Evolutionary conservation across 2,329 filamentous ascomycete species (phyloP).

Genomic region (Xylariomycetidae sp.): DNA sequence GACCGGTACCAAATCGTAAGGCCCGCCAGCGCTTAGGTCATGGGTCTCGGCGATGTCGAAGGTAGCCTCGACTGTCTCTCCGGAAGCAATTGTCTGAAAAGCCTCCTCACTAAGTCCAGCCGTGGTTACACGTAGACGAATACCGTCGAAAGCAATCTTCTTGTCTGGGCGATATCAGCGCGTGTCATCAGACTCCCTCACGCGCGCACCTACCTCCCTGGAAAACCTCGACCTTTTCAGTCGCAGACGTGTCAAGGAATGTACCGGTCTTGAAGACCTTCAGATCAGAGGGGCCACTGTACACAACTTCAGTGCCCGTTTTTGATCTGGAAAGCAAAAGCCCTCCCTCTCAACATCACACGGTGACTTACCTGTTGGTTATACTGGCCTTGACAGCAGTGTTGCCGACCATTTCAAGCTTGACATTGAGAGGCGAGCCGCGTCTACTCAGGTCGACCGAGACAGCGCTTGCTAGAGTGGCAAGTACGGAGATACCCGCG

Average conservation of each 20-base stretch:
- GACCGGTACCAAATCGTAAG: constrained; percentile 48
- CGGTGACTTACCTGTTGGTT: constrained; percentile 36
- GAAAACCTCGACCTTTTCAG: constrained; percentile 47
- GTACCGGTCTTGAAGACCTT: constrained; percentile 48
- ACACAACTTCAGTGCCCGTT: constrained; percentile 36
- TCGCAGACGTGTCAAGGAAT: constrained; percentile 42
- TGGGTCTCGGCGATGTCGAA: constrained; percentile 53
- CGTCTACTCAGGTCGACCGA: constrained; percentile 25
- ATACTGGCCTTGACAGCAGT: constrained; percentile 45
- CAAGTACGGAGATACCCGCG: constrained; percentile 26
- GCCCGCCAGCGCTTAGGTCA: constrained; percentile 44
- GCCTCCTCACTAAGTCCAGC: constrained; percentile 37
- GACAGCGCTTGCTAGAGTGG: constrained; percentile 28
- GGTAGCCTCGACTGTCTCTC: constrained; percentile 43
- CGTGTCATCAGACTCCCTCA: background rate
- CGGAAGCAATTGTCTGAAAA: constrained; percentile 43
- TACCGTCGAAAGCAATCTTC: constrained; percentile 44
- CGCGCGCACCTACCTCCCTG: constrained; percentile 22
- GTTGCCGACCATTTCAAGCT: constrained; percentile 43
- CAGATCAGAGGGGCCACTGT: no score
- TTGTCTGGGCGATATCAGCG: constrained; percentile 23
- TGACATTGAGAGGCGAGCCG: constrained; percentile 35
- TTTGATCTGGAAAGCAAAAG: no score
- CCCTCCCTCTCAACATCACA: no score
- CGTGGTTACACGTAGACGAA: constrained; percentile 43